phyloP scores from a whole-genome alignment of 805 yeast species.

The Candida vaughaniae region DNA sequence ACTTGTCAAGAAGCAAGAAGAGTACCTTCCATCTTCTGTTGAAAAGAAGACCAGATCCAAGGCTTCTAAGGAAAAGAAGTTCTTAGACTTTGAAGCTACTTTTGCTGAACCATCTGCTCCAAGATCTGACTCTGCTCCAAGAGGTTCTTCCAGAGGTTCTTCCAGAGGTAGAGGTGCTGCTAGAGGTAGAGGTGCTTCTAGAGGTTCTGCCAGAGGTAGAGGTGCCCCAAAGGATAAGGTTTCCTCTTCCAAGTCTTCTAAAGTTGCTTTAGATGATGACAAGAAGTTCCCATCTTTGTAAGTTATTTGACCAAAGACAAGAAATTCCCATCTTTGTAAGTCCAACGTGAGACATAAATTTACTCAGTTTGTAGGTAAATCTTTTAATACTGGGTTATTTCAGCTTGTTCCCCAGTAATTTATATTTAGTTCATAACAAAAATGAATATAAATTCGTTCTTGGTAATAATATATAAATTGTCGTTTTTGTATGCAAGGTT shows the following conservation, averaged over 20 bases:
- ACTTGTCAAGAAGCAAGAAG: conserved; percentile 65
- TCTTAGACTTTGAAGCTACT: conserved; percentile 70
- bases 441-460: conserved; percentile 11
- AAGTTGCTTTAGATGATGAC: conserved; percentile 47
- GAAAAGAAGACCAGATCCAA: conserved; percentile 69
- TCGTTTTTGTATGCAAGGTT: conserved; percentile 6
- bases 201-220: conserved; percentile 15
- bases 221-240: conserved; percentile 4
- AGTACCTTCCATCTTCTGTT: conserved; percentile 57
- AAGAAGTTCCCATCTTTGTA: conserved; percentile 72
- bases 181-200: conserved; percentile 25
- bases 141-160: conserved; percentile 32
- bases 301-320: conserved; percentile 49
- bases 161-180: conserved; percentile 20
- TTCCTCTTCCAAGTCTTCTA: conserved; percentile 11
- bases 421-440: conserved; percentile 10
- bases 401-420: no score
- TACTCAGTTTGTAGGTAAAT: no score
- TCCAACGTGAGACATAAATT: no score
- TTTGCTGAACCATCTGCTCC: conserved; percentile 52
- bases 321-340: conserved; percentile 69
- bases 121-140: conserved; percentile 17
- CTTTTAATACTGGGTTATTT: no score
- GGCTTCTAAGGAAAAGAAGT: conserved; percentile 77
- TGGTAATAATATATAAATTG: conserved; percentile 7